phyloP scores from a whole-genome alignment of 371 early-diverging fungal species.

The Mortierella sp. region DNA sequence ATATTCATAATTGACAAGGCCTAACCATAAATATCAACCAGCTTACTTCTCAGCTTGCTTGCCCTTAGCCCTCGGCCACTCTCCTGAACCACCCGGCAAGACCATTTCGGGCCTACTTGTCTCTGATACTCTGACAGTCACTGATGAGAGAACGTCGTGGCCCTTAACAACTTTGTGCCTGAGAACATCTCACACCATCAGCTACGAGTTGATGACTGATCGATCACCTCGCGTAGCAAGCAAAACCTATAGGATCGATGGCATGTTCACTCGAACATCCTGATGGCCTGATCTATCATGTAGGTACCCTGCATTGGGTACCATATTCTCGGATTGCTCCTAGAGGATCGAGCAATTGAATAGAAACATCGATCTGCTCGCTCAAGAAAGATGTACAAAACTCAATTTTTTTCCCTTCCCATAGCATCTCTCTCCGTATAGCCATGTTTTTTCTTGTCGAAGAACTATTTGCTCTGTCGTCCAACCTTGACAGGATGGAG shows the following conservation, averaged over 20 bases:
- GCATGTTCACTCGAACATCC: too few species aligned
- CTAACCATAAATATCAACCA: too few species aligned
- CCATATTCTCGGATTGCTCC: background rate
- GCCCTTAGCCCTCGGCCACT: background rate
- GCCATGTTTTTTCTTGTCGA: background rate
- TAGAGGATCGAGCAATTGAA: background rate
- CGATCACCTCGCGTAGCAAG: too few species aligned
- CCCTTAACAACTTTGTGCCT: slow-evolving; percentile 9
- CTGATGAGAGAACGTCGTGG: too few species aligned
- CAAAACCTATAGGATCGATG: too few species aligned
- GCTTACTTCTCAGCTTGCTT: too few species aligned
- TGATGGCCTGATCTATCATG: too few species aligned
- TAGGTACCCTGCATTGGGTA: background rate
- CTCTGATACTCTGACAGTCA: background rate
- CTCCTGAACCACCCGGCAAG: background rate
- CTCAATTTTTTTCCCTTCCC: background rate
- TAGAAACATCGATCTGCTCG: background rate
- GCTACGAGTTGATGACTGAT: too few species aligned
- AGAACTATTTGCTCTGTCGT: background rate
- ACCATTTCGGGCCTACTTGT: background rate
- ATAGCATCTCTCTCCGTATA: too few species aligned
- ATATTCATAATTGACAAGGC: too few species aligned
- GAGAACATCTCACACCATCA: too few species aligned
- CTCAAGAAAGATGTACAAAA: background rate
- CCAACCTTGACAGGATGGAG: background rate